Evolutionary conservation across 176 grass and related monocot species (phyloP), one percentile per base, ranked within the genome.

Genomic region (Elymus sibiricus): DNA sequence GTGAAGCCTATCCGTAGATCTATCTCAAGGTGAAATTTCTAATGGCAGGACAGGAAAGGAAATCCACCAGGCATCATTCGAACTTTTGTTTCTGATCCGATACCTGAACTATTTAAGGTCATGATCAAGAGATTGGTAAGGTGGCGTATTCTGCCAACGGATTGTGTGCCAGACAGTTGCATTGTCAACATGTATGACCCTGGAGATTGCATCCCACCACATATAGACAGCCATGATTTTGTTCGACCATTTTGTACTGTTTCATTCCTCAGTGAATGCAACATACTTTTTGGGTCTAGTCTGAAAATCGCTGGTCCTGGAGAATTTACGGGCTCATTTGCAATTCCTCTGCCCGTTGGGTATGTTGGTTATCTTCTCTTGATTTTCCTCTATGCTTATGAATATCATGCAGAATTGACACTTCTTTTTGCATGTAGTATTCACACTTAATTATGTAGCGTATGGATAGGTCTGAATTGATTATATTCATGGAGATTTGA

Each of bases 221-320:
- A 97, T 85, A 94, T 94, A 62, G 95, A 97, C 79, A 97, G 92
- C 78, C 95, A 94, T 87, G 92, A 97, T 87, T 97, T 94, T 89
- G 85, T 91, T 61, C 53, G 90, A 39, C 95, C 95, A 86, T 94
- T 97, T 74, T 97, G 95, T 72, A 97, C 95, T n/a, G 90, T 92
- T 24, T 97, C 94, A 39, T 97, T 97, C 71, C 88, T 97, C 60
- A 94, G 95, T 5, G 92, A 97, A 56, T 97, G 95, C 77, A 72
- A 87, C 77, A 94, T 97, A 64, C 53, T 90, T 78, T 95, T 95
- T 49, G 93, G 93, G 81, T 72, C 90, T 73, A 92, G 15, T 68
- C 81, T 95, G 70, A 84, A 82, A 88, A 22, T 87, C 26, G 73
- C 86, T 24, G 92, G 80, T 8, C 83, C 90, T 63, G 92, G 95